phyloP scores from a whole-genome alignment of 2,329 filamentous ascomycete genomes.

The Gnomoniopsis smithogilvyi region DNA sequence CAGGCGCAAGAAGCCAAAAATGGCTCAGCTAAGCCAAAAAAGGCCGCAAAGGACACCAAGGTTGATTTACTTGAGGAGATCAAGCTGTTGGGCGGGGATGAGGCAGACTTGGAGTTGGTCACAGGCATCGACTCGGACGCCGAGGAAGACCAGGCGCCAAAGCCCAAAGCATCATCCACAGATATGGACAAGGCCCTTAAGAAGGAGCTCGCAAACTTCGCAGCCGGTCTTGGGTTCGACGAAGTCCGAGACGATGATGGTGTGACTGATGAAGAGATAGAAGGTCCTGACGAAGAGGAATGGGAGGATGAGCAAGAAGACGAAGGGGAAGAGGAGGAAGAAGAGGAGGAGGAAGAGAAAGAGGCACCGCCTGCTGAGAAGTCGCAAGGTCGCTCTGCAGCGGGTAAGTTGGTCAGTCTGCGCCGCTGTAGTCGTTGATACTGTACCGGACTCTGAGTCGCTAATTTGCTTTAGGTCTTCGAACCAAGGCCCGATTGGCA shows the following conservation, averaged over 20 bases:
- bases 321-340: conserved; percentile 26
- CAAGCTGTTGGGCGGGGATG: conserved; percentile 60
- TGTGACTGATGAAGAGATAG: conserved; percentile 35
- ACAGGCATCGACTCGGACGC: conserved; percentile 51
- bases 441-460: conserved; percentile 14
- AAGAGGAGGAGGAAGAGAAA: conserved; percentile 27
- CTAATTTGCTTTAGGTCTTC: conserved; percentile 40
- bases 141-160: conserved; percentile 35
- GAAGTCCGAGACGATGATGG: conserved; percentile 36
- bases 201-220: conserved; percentile 51
- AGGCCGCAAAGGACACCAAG: conserved; percentile 21
- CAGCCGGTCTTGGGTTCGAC: conserved; percentile 47
- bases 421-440: conserved; percentile 19
- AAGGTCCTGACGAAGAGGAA: conserved; percentile 26
- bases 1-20: conserved; percentile 24
- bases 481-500: conserved; percentile 60
- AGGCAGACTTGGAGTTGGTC: conserved; percentile 61
- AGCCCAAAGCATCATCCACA: conserved; percentile 19
- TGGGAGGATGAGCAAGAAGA: conserved; percentile 26
- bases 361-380: conserved; percentile 24
- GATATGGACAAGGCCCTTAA: conserved; percentile 32
- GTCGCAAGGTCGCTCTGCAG: conserved; percentile 25
- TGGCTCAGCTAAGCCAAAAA: conserved; percentile 24
- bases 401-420: conserved; percentile 40
- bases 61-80: conserved; percentile 57